These are phyloP conservation scores for Kalanchoe fedtschenkoi DNA, from an alignment of 164 flowering plant genomes.

Conservation along the genomic window DNA sequence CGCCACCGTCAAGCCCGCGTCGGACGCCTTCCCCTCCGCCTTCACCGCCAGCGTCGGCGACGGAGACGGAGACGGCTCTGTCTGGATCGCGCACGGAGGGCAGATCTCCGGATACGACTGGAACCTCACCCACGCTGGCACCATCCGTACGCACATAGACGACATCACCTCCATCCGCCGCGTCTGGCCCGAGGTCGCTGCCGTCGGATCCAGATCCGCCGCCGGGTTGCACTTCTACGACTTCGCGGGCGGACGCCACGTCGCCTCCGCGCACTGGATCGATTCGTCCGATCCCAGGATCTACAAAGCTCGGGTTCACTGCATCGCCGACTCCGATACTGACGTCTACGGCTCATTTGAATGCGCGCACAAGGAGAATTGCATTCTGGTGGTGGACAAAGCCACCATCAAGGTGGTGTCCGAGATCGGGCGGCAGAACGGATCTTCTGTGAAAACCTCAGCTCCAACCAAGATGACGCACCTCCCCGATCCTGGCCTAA, in stretches of 20 bases:
- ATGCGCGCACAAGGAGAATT: constrained; percentile 65
- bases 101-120: constrained; percentile 72
- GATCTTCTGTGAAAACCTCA: constrained; percentile 37
- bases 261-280: constrained; percentile 64
- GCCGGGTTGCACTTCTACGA: constrained; percentile 78
- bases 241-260: constrained; percentile 33
- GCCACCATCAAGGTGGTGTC: constrained; percentile 36
- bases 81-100: constrained; percentile 80
- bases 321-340: constrained; percentile 38
- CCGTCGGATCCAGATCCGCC: constrained; percentile 49
- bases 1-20: constrained; percentile 51
- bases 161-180: constrained; percentile 45
- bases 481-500: constrained; percentile 18
- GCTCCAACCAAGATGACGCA: constrained; percentile 36
- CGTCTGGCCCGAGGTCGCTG: constrained; percentile 49
- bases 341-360: constrained; percentile 59
- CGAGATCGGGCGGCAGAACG: constrained; percentile 56
- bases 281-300: constrained; percentile 70
- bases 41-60: constrained; percentile 45
- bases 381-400: constrained; percentile 57
- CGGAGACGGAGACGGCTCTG: constrained; percentile 49
- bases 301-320: constrained; percentile 50
- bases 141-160: constrained; percentile 70
- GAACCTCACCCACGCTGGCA: constrained; percentile 38
- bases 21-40: constrained; percentile 42